A percentile compares a stretch with the other conserved stretches of the same genome.
phyloP scores from a whole-genome alignment of 352 stramenopile species.

The Phytophthora macrochlamydospora region DNA sequence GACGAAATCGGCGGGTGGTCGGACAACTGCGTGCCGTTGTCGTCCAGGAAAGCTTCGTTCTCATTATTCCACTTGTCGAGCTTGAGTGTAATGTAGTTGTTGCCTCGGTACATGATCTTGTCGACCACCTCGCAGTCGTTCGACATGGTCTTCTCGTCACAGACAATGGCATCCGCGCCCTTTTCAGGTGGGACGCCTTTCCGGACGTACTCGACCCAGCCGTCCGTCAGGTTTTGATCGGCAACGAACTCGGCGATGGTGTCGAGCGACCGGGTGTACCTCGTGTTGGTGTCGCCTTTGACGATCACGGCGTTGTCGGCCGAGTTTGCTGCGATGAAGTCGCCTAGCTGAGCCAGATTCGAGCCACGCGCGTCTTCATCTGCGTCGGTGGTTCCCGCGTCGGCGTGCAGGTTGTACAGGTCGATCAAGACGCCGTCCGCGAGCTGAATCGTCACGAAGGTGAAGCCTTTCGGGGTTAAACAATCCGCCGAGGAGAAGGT shows the following conservation, averaged over 20 bases:
- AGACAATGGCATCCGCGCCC: constrained; percentile 37
- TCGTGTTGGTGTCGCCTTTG: constrained; percentile 36
- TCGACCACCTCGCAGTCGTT: constrained; percentile 52
- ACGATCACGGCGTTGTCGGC: constrained; percentile 47
- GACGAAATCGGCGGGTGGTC: constrained; percentile 46
- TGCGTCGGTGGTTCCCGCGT: constrained; percentile 33
- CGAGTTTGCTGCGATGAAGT: constrained; percentile 45
- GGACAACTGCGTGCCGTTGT: constrained; percentile 32
- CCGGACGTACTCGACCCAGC: constrained; percentile 40
- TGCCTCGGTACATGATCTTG: constrained; percentile 59
- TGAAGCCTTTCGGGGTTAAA: constrained; percentile 55
- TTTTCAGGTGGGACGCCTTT: constrained; percentile 32
- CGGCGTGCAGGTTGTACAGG: constrained; percentile 54
- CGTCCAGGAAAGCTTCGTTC: constrained; percentile 35
- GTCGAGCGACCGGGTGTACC: too few species aligned
- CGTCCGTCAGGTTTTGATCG: constrained; percentile 39
- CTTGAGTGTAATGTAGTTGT: constrained; percentile 44
- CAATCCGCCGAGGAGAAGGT: constrained; percentile 49
- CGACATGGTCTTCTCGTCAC: constrained; percentile 29
- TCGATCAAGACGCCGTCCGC: constrained; percentile 45
- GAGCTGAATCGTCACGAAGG: constrained; percentile 43
- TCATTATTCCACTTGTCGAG: constrained; percentile 42
- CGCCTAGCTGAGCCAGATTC: constrained; percentile 48
- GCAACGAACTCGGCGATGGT: constrained; percentile 27
- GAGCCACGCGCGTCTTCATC: constrained; percentile 34